Percentiles rank a stretch among this genome's conserved stretches.
These are phyloP conservation scores for Sutorius australiensis DNA, from an alignment of 768 basidiomycete genomes.

Conservation along the genomic window DNA sequence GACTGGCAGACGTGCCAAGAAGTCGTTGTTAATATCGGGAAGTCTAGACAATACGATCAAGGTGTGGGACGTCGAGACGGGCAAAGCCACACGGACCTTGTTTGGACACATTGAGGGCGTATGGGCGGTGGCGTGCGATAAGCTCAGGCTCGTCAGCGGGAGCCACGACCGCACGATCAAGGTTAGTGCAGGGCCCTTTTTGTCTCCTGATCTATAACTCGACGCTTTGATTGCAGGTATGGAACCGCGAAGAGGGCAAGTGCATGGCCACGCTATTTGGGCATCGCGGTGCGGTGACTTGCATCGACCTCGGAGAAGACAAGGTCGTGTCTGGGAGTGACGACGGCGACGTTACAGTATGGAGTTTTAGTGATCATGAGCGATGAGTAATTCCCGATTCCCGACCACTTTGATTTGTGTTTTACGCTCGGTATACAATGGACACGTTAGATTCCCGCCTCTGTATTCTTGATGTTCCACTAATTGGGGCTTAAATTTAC, in stretches of 20 bases:
- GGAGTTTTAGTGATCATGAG: constrained; percentile 55
- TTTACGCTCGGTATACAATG: neutral
- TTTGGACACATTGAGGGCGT: constrained; percentile 99
- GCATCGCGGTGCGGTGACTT: constrained; percentile 92
- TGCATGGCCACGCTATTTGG: constrained; percentile 90
- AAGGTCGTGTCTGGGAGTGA: constrained; percentile 97
- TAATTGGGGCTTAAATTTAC: no score
- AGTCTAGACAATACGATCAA: constrained; percentile 95
- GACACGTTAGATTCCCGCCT: neutral
- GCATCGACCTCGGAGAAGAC: constrained; percentile 86
- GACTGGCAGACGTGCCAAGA: constrained; percentile 34
- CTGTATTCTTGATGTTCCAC: neutral
- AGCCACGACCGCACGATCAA: constrained; percentile 98
- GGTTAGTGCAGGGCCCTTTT: constrained; percentile 41
- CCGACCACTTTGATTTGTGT: neutral
- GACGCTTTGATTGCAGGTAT: constrained; percentile 53
- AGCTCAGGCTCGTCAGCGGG: constrained; percentile 84
- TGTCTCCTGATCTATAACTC: constrained; percentile 3
- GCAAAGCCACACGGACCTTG: constrained; percentile 71
- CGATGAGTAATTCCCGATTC: constrained; percentile 4
- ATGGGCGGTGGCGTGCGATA: constrained; percentile 93
- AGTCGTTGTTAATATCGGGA: constrained; percentile 81
- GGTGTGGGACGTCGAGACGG: constrained; percentile 91
- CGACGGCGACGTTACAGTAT: constrained; percentile 82
- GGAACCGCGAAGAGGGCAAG: constrained; percentile 85